Evolutionary conservation across 306 rosid genomes (phyloP).

Genomic region (Arachis stenosperma): DNA sequence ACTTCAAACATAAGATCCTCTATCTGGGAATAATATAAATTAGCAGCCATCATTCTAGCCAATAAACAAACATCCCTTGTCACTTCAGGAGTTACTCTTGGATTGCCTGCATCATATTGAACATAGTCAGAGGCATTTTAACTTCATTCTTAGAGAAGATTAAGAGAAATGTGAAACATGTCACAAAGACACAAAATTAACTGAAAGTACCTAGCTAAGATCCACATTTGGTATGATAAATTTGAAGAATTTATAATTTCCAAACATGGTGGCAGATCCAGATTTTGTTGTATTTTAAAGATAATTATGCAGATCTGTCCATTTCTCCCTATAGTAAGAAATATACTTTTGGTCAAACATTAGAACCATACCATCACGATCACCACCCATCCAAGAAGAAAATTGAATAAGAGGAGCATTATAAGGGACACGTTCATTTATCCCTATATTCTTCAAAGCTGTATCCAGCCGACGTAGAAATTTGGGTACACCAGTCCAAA

Average conservation of each 20-base stretch:
- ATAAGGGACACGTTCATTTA: conserved; percentile 78
- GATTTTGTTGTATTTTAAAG: neutral
- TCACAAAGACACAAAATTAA: neutral
- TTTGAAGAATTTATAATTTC: neutral
- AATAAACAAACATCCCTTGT: conserved; percentile 87
- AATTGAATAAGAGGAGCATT: conserved; percentile 89
- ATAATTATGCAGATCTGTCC: neutral
- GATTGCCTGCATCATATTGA: conserved; percentile 65
- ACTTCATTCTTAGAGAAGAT: conserved; percentile 5
- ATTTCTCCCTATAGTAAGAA: neutral
- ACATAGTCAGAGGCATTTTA: conserved; percentile 3
- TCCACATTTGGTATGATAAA: neutral
- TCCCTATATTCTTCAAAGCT: conserved; percentile 83
- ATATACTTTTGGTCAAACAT: neutral
- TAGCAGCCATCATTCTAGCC: conserved; percentile 95
- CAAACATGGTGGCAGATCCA: neutral
- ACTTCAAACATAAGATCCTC: conserved; percentile 95
- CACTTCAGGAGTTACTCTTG: conserved; percentile 89
- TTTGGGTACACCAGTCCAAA: conserved; percentile 88
- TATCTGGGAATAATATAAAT: conserved; percentile 74
- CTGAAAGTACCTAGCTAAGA: neutral
- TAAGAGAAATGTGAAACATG: neutral
- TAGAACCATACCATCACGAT: conserved; percentile 80
- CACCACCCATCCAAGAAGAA: conserved; percentile 99
- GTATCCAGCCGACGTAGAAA: conserved; percentile 88